These are phyloP conservation scores for Pseudophaeomoniella oleicola DNA, from an alignment of 2,329 filamentous ascomycete species.

Conservation along the genomic window DNA sequence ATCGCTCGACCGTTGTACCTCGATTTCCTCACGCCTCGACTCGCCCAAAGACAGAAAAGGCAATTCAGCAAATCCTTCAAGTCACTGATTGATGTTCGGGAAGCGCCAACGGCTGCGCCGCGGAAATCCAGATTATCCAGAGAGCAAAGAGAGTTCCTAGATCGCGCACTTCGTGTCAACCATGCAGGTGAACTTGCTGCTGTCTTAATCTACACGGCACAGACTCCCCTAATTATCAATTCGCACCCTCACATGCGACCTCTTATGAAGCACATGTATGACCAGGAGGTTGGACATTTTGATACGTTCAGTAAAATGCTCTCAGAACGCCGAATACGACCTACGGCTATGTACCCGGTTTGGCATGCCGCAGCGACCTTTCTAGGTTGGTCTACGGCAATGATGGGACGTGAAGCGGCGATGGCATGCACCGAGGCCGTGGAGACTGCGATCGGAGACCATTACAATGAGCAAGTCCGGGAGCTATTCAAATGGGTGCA, in stretches of 20 bases:
- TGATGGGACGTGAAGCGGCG: conserved; percentile 81
- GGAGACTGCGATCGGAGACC: conserved; percentile 90
- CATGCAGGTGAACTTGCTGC: conserved; percentile 96
- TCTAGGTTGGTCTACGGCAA: conserved; percentile 76
- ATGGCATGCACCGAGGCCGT: conserved; percentile 99
- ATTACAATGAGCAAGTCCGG: conserved; percentile 89
- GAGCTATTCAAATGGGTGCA: conserved; percentile 67
- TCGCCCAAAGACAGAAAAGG: conserved; percentile 13
- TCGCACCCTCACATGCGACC: conserved; percentile 77
- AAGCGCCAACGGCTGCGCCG: background rate
- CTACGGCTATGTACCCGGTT: conserved; percentile 80
- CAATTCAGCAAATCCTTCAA: conserved; percentile 14
- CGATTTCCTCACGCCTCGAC: conserved; percentile 21
- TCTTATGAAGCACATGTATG: conserved; percentile 95
- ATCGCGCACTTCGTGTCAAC: conserved; percentile 79
- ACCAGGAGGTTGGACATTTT: conserved; percentile 84
- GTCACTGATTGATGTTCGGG: background rate
- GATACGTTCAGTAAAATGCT: conserved; percentile 71
- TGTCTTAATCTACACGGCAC: conserved; percentile 81
- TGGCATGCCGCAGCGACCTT: conserved; percentile 71
- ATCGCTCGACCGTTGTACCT: conserved; percentile 15
- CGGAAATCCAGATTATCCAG: conserved; percentile 45
- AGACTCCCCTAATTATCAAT: conserved; percentile 66
- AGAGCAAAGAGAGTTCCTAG: conserved; percentile 60
- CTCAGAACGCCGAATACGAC: conserved; percentile 74